Conservation (phyloP, 139 green algal species). For the Eudorina sp. region DNA sequence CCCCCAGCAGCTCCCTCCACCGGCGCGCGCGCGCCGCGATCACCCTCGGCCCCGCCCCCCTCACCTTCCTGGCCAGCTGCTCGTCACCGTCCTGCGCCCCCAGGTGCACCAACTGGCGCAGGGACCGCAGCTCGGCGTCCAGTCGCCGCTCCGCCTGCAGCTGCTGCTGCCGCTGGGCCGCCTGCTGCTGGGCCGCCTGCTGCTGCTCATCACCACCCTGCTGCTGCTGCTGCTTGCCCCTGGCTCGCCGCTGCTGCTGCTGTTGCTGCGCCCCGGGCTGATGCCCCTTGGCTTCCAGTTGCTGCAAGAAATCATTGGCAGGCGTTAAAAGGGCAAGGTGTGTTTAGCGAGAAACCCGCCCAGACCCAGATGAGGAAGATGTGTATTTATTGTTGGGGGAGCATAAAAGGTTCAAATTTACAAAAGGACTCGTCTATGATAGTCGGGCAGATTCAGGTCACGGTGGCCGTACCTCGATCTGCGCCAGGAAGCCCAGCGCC, state of each 20-base stretch:
- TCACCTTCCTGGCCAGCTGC: slow-evolving; percentile 1
- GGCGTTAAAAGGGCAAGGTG: too few species aligned
- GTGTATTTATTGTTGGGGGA: too few species aligned
- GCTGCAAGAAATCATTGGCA: too few species aligned
- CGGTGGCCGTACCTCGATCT: slow-evolving; percentile 21
- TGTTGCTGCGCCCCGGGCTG: background rate
- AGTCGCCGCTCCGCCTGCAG: background rate
- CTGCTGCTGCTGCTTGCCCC: background rate
- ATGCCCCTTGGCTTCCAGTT: background rate
- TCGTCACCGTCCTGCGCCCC: background rate
- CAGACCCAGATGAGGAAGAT: too few species aligned
- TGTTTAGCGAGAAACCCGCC: too few species aligned
- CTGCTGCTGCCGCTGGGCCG: background rate
- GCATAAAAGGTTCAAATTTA: too few species aligned
- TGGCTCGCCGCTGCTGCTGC: background rate
- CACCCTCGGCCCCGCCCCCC: background rate
- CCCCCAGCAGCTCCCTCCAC: background rate
- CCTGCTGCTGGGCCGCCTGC: background rate
- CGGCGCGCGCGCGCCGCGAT: too few species aligned
- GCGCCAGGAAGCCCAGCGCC: background rate
- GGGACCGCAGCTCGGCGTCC: background rate
- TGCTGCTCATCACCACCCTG: background rate
- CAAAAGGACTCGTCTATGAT: too few species aligned
- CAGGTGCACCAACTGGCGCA: background rate
- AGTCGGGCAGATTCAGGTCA: too few species aligned